Evolutionary conservation across 257 asterid species (phyloP), one percentile per base, ranked within the genome.

Genomic region (Solanum etuberosum): DNA sequence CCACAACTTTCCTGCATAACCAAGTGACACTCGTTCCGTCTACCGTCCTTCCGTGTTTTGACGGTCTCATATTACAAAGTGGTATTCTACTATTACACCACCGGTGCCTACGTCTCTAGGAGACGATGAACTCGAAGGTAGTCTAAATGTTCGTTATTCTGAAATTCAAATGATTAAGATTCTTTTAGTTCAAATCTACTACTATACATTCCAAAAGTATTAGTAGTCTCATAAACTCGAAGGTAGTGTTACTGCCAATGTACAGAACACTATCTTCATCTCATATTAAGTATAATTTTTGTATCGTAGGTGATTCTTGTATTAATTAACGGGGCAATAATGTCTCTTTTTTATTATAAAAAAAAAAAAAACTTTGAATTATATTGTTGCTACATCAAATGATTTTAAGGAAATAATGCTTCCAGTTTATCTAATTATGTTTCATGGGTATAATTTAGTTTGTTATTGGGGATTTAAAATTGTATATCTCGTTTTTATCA

Each of bases 21-120:
- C 76, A 87, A 3, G 38, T 86, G 83, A 95, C 97, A 7, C 87
- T 91, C 87, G 59, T 87, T 46, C 92, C 93, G 94, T 93, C 93
- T 3, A 43, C 92, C 11, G 34, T 88, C 9, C 5, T 83, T 23
- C 95, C 92, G 48, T 46, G 92, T 54, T 85, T 88, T 0, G 91
- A 93, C 31, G 88, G 86, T 85, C 42, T 77, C 85, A 43, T 59
- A 1, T 83, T 86, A 35, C 94, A 87, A 70, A 70, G 86, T 42
- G 54, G 90, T 6, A 43, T 43, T 35, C n/a, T 72, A 84, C 40
- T 42, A 57, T 40, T 76, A 13, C 57, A 13, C 37, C 12, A 25
- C n/a, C 16, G 37, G 20, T 40, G 34, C 59, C 51, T 48, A 78
- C 73, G 3, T 40, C 63, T 25, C 25, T 87, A n/a, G n/a, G n/a